Conservation (phyloP, 352 stramenopile species). For the Paralagenidium karlingii region DNA sequence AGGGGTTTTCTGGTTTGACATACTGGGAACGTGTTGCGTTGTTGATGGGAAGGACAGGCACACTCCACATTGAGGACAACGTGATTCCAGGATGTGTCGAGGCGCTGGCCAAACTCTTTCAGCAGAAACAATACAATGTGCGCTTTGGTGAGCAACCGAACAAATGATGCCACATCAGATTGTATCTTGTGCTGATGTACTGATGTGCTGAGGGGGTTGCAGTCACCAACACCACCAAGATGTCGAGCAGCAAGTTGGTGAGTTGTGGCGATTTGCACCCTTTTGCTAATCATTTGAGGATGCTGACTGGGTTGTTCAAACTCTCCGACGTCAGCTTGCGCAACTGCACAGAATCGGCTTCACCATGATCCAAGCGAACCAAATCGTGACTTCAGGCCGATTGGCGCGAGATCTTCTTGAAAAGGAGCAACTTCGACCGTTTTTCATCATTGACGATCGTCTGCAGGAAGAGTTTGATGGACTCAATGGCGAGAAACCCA, state of each 20-base stretch:
- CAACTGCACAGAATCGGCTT: slow-evolving; percentile 37
- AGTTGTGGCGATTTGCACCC: not conserved
- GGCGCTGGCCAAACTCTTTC: slow-evolving; percentile 22
- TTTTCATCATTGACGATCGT: slow-evolving; percentile 30
- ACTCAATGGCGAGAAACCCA: slow-evolving; percentile 21
- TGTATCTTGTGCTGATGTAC: too few relatives aligned
- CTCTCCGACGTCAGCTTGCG: slow-evolving; percentile 10
- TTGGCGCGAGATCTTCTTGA: slow-evolving; percentile 25
- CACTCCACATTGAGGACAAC: slow-evolving; percentile 32
- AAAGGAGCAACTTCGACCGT: slow-evolving; percentile 17
- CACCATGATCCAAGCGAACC: slow-evolving; percentile 14
- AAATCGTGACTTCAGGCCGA: slow-evolving; percentile 27
- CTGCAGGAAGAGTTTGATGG: slow-evolving; percentile 30
- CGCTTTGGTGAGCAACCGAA: slow-evolving; percentile 47
- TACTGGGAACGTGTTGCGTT: not conserved
- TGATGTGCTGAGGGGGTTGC: too few relatives aligned
- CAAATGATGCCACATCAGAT: too few relatives aligned
- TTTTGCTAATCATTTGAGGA: not conserved
- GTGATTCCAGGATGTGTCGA: slow-evolving; percentile 22
- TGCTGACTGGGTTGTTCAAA: not conserved
- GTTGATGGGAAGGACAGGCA: slow-evolving; percentile 21
- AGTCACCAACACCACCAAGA: slow-evolving; percentile 69
- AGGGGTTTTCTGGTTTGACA: not conserved
- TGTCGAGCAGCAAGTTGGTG: slow-evolving; percentile 29
- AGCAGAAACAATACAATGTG: slow-evolving; percentile 13